Evolutionary conservation across 441 rosid species (phyloP).

Genomic region (Gossypium gossypioides): DNA sequence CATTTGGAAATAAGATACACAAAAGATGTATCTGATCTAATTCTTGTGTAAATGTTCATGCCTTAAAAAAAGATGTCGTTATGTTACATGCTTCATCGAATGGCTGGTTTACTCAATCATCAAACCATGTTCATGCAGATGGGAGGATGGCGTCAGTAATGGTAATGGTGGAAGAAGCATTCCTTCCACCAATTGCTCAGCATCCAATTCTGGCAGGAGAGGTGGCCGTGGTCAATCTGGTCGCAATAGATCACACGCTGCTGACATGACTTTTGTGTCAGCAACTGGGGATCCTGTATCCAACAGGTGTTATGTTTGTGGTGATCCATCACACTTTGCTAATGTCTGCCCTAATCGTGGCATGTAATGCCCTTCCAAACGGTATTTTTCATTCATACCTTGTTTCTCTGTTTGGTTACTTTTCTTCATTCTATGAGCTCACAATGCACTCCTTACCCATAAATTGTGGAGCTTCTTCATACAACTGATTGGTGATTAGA

Average conservation of each 20-base stretch:
- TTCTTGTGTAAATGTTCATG: neutral
- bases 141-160: conserved; percentile 69
- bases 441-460: neutral
- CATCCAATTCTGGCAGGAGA: conserved; percentile 34
- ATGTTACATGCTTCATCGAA: neutral
- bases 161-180: conserved; percentile 34
- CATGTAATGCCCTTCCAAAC: conserved; percentile 20
- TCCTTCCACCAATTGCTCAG: conserved; percentile 23
- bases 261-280: conserved; percentile 50
- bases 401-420: neutral
- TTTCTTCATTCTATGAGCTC: neutral
- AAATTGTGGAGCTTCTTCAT: neutral
- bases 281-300: conserved; percentile 78
- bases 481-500: neutral
- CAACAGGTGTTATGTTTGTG: conserved; percentile 71
- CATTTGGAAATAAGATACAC: neutral
- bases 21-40: neutral
- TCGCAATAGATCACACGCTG: conserved; percentile 23
- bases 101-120: neutral
- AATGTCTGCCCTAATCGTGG: conserved; percentile 77
- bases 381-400: neutral
- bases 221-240: conserved; percentile 43
- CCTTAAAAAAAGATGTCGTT: neutral
- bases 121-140: conserved; percentile 33
- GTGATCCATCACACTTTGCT: conserved; percentile 94